These are phyloP conservation scores for Rhododendron mucronatum DNA, from an alignment of 148 eudicot species.

Conservation along the genomic window DNA sequence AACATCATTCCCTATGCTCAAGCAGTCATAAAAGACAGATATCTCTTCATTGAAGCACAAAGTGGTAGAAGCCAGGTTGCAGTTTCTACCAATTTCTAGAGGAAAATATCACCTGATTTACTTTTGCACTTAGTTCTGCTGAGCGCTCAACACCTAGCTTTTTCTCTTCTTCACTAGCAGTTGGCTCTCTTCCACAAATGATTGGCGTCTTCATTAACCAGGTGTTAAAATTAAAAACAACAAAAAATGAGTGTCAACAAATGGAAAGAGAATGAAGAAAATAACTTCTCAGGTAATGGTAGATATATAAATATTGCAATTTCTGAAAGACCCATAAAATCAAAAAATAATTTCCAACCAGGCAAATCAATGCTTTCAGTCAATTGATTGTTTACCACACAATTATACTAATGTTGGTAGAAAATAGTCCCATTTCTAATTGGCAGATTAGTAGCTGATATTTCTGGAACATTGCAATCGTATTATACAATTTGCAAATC, in stretches of 20 bases:
- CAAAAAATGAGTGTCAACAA: not conserved
- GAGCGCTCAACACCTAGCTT: constrained; percentile 65
- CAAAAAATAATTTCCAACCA: not conserved
- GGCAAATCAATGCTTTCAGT: not conserved
- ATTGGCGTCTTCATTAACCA: constrained; percentile 61
- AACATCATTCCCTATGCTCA: not conserved
- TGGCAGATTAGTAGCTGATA: not conserved
- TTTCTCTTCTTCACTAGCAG: constrained; percentile 71
- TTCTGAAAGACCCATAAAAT: not conserved
- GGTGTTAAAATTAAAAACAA: not conserved
- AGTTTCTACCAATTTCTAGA: not conserved
- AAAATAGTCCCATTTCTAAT: not conserved
- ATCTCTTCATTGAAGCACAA: not conserved
- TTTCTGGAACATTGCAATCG: not conserved
- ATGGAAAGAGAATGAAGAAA: not conserved
- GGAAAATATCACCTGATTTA: constrained; percentile 69
- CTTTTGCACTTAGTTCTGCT: constrained; percentile 84
- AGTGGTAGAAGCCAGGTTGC: not conserved
- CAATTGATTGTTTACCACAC: not conserved
- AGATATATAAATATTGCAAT: not conserved
- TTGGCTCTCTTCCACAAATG: constrained; percentile 86
- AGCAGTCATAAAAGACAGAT: not conserved
- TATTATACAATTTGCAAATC: not conserved
- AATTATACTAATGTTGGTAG: not conserved
- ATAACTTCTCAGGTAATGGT: not conserved